Conservation (phyloP, 495 filamentous ascomycete genomes). For the Annulohypoxylon bovei region DNA sequence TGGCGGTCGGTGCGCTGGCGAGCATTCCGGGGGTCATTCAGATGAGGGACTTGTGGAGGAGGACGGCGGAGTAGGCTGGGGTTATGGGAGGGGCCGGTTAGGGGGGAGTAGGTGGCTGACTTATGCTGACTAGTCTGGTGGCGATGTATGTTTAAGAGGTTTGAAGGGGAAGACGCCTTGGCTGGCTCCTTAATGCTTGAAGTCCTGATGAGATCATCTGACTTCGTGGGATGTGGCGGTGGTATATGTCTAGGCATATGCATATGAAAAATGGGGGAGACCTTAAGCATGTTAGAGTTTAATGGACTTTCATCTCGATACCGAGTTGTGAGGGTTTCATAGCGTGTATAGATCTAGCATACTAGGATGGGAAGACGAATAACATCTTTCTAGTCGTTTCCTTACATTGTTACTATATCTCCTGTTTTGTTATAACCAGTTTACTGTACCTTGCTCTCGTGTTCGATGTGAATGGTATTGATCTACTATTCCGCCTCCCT, state of each 20-base stretch:
- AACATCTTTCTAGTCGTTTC: neutral
- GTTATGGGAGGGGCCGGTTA: neutral
- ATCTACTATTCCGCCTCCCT: neutral
- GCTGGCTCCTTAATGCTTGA: neutral
- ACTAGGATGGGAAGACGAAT: neutral
- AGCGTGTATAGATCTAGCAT: slow-evolving; percentile 6
- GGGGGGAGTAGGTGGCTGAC: neutral
- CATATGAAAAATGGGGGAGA: neutral
- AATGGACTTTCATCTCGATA: slow-evolving; percentile 8
- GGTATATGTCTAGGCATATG: neutral
- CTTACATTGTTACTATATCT: neutral
- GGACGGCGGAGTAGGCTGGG: slow-evolving; percentile 45
- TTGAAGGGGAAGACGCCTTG: neutral
- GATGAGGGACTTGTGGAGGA: slow-evolving; percentile 72
- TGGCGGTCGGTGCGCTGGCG: slow-evolving; percentile 70
- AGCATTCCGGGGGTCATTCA: slow-evolving; percentile 72
- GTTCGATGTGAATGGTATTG: neutral
- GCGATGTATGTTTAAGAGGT: neutral
- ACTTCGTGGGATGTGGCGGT: neutral
- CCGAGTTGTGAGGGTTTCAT: slow-evolving; percentile 2
- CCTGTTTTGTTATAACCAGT: neutral
- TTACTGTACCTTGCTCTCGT: neutral
- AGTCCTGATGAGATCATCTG: neutral
- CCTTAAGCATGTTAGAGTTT: neutral
- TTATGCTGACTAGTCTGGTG: neutral